Percentiles rank a stretch among this genome's conserved stretches.
Evolutionary conservation across 768 basidiomycete genomes (phyloP).

Genomic region (Baorangia bicolor): DNA sequence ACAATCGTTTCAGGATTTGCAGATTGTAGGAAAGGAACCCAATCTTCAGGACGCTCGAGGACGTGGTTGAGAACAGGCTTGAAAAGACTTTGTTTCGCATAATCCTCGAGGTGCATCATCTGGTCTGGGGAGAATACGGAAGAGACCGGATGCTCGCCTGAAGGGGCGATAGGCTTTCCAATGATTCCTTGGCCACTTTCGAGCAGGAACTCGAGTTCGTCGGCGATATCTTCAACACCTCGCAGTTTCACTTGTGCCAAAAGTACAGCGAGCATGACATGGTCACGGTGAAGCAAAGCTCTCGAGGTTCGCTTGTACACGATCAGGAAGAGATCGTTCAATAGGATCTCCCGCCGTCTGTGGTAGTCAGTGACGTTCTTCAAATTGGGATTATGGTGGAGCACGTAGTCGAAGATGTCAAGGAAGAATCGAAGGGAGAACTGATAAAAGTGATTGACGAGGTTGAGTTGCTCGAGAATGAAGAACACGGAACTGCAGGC

Average conservation of each 20-base stretch:
- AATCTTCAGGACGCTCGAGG: conserved; percentile 57
- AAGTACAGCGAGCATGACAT: conserved; percentile 86
- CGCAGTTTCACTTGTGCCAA: conserved; percentile 88
- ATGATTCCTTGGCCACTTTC: conserved; percentile 76
- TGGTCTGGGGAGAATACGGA: conserved; percentile 65
- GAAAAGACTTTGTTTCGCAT: conserved; percentile 73
- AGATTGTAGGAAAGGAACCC: conserved; percentile 72
- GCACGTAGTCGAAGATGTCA: conserved; percentile 94
- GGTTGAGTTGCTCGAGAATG: conserved; percentile 90
- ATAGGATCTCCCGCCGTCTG: conserved; percentile 72
- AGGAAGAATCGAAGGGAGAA: conserved; percentile 98
- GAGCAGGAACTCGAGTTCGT: conserved; percentile 89
- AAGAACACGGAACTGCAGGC: conserved; percentile 98
- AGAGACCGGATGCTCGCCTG: conserved; percentile 39
- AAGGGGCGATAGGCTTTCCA: conserved; percentile 32
- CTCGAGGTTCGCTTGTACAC: conserved; percentile 89
- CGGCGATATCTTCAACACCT: conserved; percentile 72
- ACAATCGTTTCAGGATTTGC: conserved; percentile 63
- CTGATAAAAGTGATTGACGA: conserved; percentile 97
- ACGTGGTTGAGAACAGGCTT: conserved; percentile 70
- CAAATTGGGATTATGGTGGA: conserved; percentile 90
- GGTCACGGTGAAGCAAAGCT: conserved; percentile 85
- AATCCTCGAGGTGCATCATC: conserved; percentile 62
- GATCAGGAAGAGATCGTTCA: conserved; percentile 86
- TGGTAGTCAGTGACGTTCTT: conserved; percentile 72